Evolutionary conservation across 225 moss, liverwort and hornwort species (phyloP).

Genomic region (Straminergon stramineum): DNA sequence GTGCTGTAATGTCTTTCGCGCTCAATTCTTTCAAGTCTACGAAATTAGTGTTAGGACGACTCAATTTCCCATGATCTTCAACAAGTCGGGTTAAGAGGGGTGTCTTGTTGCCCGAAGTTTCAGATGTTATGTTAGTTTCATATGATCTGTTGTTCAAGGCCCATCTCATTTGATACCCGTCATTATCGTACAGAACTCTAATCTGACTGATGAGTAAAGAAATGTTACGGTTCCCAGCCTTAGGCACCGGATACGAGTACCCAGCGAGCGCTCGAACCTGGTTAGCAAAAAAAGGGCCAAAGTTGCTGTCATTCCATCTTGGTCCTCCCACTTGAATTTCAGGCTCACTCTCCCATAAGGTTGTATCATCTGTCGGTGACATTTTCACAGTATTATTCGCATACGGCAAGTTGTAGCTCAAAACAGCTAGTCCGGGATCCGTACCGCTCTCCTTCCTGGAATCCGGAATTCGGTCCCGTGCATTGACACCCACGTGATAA

Average conservation of each 20-base stretch:
- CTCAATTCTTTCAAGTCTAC: neutral
- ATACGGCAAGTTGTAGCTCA: neutral
- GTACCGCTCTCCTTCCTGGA: neutral
- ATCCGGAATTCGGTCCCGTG: neutral
- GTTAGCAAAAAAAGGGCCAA: neutral
- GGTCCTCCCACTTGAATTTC: neutral
- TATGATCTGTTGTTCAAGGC: neutral
- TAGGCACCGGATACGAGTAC: neutral
- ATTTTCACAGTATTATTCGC: neutral
- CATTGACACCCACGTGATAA: neutral
- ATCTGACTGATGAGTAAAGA: neutral
- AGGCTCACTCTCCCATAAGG: neutral
- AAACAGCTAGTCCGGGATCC: neutral
- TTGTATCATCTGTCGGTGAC: neutral
- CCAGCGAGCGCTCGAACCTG: neutral
- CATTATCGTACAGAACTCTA: neutral
- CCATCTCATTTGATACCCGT: neutral
- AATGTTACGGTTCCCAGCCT: neutral
- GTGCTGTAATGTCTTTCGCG: neutral
- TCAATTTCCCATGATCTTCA: rapidly evolving
- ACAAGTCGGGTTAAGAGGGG: neutral
- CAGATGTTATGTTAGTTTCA: neutral
- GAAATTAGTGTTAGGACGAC: neutral
- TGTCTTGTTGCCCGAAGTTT: neutral
- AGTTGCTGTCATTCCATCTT: neutral